phyloP scores from a whole-genome alignment of 83 land plant species.

The Diphasiastrum complanatum region DNA sequence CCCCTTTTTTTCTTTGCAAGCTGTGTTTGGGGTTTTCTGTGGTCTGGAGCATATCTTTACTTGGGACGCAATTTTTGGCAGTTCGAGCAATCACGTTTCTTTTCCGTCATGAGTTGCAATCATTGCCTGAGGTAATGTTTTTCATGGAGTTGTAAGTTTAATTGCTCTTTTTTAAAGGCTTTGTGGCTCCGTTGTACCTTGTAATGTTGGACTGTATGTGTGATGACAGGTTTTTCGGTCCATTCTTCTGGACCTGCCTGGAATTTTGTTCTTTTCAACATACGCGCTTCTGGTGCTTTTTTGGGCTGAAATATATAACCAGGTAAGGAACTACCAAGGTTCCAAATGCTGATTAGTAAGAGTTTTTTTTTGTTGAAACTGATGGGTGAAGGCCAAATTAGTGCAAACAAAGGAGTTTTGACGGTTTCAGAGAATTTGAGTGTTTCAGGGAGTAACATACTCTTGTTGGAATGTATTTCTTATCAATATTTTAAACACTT shows the following conservation, averaged over 20 bases:
- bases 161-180: not conserved
- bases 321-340: not conserved
- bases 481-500: not conserved
- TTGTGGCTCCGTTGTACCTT: not conserved
- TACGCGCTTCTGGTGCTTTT: slow-evolving; percentile 16
- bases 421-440: no score
- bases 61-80: no score
- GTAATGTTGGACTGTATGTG: not conserved
- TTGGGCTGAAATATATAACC: slow-evolving; percentile 13
- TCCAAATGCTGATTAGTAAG: no score
- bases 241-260: slow-evolving; percentile 11
- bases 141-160: not conserved
- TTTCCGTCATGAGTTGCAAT: slow-evolving; percentile 5
- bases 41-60: no score
- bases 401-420: no score
- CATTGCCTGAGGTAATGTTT: not conserved
- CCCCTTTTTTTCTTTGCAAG: no score
- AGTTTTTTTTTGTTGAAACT: no score
- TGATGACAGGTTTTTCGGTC: not conserved
- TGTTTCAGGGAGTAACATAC: not conserved
- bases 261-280: slow-evolving; percentile 5
- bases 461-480: not conserved
- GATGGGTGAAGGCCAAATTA: no score
- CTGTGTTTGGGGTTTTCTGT: no score
- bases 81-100: slow-evolving; percentile 5